A percentile compares a stretch with the other conserved stretches of the same genome.
Conservation (phyloP, 257 asterid species). For the Jasminum sambac region DNA sequence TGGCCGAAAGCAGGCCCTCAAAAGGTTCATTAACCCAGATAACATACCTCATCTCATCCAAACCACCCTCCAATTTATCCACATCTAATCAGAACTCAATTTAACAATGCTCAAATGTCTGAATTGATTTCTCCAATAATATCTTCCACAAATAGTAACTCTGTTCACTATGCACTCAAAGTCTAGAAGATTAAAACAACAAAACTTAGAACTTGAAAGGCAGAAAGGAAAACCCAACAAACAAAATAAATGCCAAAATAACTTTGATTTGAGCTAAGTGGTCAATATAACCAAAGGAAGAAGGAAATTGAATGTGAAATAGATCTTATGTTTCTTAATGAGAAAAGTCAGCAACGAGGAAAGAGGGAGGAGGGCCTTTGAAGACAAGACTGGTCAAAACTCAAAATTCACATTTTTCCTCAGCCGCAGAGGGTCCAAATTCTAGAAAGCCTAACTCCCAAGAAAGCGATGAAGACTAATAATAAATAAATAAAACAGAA, state of each 20-base stretch:
- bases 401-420: slow-evolving; percentile 34
- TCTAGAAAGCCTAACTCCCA: slow-evolving; percentile 57
- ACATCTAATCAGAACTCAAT: slow-evolving; percentile 33
- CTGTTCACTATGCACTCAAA: slow-evolving; percentile 13
- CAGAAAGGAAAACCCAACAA: not conserved
- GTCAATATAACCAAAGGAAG: not conserved
- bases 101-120: slow-evolving; percentile 24
- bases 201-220: slow-evolving; percentile 28
- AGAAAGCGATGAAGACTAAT: not conserved
- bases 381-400: slow-evolving; percentile 37
- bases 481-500: slow-evolving; percentile 18
- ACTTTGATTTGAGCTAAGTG: slow-evolving; percentile 7
- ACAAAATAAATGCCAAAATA: slow-evolving; percentile 6
- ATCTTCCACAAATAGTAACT: slow-evolving; percentile 24
- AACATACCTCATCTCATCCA: slow-evolving; percentile 77
- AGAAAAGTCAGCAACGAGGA: slow-evolving; percentile 38
- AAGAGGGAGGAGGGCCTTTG: slow-evolving; percentile 26
- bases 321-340: slow-evolving; percentile 27
- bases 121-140: slow-evolving; percentile 10
- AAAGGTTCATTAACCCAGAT: slow-evolving; percentile 65
- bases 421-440: slow-evolving; percentile 41
- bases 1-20: slow-evolving; percentile 77
- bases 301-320: slow-evolving; percentile 24
- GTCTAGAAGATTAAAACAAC: slow-evolving; percentile 25
- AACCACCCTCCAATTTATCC: slow-evolving; percentile 44